Evolutionary conservation across 164 flowering plant genomes (phyloP), one percentile per base, ranked within the genome.

Genomic region (Buxus sempervirens): DNA sequence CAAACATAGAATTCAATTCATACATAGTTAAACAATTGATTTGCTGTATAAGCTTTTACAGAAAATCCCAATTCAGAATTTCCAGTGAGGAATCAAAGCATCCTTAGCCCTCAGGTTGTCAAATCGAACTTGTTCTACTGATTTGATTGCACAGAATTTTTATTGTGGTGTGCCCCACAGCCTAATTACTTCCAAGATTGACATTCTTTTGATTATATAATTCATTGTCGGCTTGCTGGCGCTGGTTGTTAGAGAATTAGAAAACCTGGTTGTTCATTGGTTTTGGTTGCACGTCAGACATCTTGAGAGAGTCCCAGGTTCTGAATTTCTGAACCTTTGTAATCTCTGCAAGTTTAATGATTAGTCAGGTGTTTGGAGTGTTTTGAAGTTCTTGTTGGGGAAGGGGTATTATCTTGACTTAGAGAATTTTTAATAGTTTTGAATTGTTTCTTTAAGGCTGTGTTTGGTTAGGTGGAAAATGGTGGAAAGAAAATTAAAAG

Each of bases 121-220:
- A 69, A 76, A 20, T 73, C 77, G 26, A 77, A 83, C 55, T 58
- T 85, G 25, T 42, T 61, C 82, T 53, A 82, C 86, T 54, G 90
- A 89, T 81, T 62, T 85, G 58, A 66, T 81, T 66, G 77, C 87
- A 23, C 62, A 86, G 69, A 82, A 74, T 86, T 82, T 63, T 89
- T 89, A 77, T 61, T 89, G 25, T 87, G 88, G 88, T 86, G 86
- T 73, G 85, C 82, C 20, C 75, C 77, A 45, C 88, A 84, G 45
- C 84, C 78, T 7, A 62, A 75, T 77, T 87, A 78, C 78, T 82
- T 76, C 67, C 87, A 86, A 55, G 71, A 81, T 21, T 59, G 62
- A 9, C 70, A 20, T 13, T 64, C 84, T 19, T 75, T 83, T 59
- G 71, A 75, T 61, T 61, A 28, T 21, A 84, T 84, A 82, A 81